Evolutionary conservation across 179 eudicot species (phyloP).

Genomic region (Silene noctiflora): DNA sequence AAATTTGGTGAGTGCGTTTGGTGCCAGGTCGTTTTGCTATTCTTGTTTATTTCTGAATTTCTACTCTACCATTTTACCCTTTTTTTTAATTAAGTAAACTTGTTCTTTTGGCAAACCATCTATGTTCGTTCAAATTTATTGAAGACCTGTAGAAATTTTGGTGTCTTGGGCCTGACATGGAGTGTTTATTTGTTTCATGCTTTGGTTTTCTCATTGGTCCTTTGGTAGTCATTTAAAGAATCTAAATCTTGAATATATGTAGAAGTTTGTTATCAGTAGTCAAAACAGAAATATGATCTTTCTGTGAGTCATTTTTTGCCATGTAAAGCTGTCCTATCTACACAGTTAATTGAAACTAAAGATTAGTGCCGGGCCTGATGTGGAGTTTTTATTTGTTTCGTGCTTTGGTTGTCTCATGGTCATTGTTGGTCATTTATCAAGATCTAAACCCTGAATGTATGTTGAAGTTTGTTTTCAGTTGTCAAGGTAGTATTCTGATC

Average conservation of each 20-base stretch:
- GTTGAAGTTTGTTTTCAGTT: not conserved
- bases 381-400: not conserved
- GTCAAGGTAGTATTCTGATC: not conserved
- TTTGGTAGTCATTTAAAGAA: too few species aligned
- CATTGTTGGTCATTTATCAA: not conserved
- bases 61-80: not conserved
- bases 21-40: not conserved
- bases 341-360: not conserved
- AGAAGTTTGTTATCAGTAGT: not conserved
- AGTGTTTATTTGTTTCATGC: not conserved
- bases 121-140: not conserved
- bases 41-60: not conserved
- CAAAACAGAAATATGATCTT: not conserved
- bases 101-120: not conserved
- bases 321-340: not conserved
- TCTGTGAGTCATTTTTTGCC: not conserved
- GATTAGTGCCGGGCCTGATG: not conserved
- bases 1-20: conserved; percentile 60
- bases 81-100: not conserved
- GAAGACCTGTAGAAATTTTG: not conserved
- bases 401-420: not conserved
- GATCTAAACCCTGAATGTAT: not conserved
- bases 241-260: not conserved
- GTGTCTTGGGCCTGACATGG: not conserved
- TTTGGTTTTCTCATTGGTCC: not conserved